Conservation (phyloP, 345 rosid genomes). For the Dovyalis caffra region DNA sequence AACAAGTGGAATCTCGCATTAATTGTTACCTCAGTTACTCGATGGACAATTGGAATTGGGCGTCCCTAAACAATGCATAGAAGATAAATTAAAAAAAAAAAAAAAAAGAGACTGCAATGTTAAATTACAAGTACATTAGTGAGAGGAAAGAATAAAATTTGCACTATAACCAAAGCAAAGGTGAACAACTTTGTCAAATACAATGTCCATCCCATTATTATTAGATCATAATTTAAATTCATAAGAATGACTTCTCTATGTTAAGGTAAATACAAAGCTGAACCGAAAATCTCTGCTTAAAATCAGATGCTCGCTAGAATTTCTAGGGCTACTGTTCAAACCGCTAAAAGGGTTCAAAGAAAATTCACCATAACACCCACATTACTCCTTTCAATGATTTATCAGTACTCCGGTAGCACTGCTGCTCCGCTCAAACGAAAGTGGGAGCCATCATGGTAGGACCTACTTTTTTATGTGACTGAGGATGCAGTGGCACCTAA, state of each 20-base stretch:
- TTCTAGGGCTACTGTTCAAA: not conserved
- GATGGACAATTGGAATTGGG: conserved; percentile 52
- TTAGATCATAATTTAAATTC: not conserved
- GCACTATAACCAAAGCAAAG: not conserved
- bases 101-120: not conserved
- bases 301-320: not conserved
- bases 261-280: not conserved
- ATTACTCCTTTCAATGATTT: too few relatives aligned
- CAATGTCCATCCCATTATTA: not conserved
- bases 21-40: conserved; percentile 44
- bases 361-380: not conserved
- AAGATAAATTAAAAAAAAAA: conserved; percentile 9
- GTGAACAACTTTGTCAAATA: not conserved
- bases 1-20: not conserved
- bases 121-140: not conserved
- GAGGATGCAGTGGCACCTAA: not conserved
- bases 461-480: not conserved
- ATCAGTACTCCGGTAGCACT: not conserved
- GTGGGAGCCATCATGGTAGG: not conserved
- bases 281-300: not conserved
- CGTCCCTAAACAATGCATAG: conserved; percentile 29
- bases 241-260: not conserved
- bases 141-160: not conserved
- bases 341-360: not conserved
- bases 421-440: not conserved